Base-by-base conservation (phyloP, 2,329 filamentous ascomycete genomes). In the Pseudogymnoascus sp. region DNA sequence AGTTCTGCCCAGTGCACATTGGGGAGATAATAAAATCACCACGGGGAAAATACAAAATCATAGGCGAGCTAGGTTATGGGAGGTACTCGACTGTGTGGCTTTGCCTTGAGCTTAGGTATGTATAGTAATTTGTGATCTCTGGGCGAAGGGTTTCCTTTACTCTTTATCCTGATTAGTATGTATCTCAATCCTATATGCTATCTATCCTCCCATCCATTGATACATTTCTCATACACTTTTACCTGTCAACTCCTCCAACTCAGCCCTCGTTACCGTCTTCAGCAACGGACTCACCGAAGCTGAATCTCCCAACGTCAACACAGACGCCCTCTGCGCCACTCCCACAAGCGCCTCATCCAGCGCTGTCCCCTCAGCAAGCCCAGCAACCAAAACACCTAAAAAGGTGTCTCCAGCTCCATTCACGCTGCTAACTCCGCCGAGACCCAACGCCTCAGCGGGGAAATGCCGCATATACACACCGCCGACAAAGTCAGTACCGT, bases 351-450 rank as follows among this genome's bases (percentile, higher is more conserved):
- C 80, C 69, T 85, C 74, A 62, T 82, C 71, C 63, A 72, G 16
- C 47, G 67, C 64, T 54, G 66, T 62, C 25, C 71, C 70, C 18
- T 79, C 82, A 0, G 86, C 85, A 65, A 97, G 72, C 0, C 89
- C 90, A 1, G 91, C 88, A n/a, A 96, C 77, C 61, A 97, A 67
- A 12, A 91, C 88, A 0, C 93, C 94, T 7, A 95, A 78, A 72
- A 97, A 92, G 0, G 94, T 97, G 74, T 99, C 94, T 0, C 94
- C 94, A 2, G 91, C 91, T 0, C 93, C 94, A 71, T 97, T 97
- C 8, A 97, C 93, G 54, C 91, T 96, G 1, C 93, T 85, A 1
- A 96, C 79, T 25, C 94, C 84, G 18, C 81, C 75, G 0, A 77
- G 73, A 2, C 67, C 62, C 5, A 96, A 79, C 14, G 77, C 75